Conservation (phyloP, 2,329 filamentous ascomycete species). For the Rhynchosporium agropyri region DNA sequence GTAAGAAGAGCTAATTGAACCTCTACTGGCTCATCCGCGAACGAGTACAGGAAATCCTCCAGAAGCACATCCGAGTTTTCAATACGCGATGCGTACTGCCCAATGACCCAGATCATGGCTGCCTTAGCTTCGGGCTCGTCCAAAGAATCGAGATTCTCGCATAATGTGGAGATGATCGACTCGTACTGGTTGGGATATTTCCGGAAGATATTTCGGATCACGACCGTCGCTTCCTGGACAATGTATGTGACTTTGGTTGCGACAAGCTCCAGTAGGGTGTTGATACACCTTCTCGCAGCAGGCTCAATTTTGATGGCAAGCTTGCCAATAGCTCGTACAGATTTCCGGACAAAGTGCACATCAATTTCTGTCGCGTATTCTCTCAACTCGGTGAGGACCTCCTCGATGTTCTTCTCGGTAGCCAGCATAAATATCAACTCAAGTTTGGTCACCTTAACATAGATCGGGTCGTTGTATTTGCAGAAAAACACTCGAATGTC, state of each 20-base stretch:
- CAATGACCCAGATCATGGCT: conserved; percentile 99
- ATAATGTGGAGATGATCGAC: conserved; percentile 92
- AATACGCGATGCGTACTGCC: conserved; percentile 95
- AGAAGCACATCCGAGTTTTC: conserved; percentile 94
- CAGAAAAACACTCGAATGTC: conserved; percentile 99
- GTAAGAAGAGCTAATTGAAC: conserved; percentile 94
- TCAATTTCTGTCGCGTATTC: conserved; percentile 99
- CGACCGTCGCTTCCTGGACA: conserved; percentile 96
- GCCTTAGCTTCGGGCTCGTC: conserved; percentile 98
- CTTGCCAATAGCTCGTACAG: conserved; percentile 95
- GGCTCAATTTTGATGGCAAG: conserved; percentile 98
- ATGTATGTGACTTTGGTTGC: conserved; percentile 99
- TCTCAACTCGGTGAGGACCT: conserved; percentile 89
- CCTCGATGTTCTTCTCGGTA: conserved; percentile 90
- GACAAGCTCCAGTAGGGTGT: conserved; percentile 87
- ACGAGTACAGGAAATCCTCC: conserved; percentile 93
- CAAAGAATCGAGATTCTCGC: conserved; percentile 92
- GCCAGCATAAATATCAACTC: conserved; percentile 99
- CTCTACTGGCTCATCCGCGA: conserved; percentile 91
- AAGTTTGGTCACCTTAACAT: conserved; percentile 98
- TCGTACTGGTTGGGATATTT: conserved; percentile 99
- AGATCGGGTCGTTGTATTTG: conserved; percentile 99
- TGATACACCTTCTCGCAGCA: conserved; percentile 87
- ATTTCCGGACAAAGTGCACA: conserved; percentile 97
- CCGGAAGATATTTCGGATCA: conserved; percentile 98